phyloP scores from a whole-genome alignment of 2,329 filamentous ascomycete species.

The Aspergillus vadensis region DNA sequence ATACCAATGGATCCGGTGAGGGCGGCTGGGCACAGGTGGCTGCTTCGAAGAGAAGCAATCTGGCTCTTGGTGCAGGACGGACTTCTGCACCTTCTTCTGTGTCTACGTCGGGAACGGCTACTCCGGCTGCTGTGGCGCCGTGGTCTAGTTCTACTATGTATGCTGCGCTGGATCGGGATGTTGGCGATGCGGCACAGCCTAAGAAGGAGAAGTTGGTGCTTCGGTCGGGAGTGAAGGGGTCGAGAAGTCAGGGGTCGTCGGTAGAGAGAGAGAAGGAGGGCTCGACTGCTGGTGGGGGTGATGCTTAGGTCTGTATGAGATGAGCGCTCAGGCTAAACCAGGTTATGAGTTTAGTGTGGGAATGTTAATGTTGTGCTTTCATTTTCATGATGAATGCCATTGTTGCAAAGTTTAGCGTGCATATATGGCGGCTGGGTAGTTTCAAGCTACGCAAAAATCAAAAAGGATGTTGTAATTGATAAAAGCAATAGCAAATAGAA shows the following conservation, averaged over 20 bases:
- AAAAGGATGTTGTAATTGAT: no score
- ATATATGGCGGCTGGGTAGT: no score
- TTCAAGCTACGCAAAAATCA: no score
- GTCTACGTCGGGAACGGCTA: conserved; percentile 16
- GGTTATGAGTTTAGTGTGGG: no score
- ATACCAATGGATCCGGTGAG: conserved; percentile 19
- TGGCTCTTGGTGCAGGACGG: conserved; percentile 23
- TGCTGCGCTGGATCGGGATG: conserved; percentile 32
- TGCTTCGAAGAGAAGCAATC: conserved; percentile 34
- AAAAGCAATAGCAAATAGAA: no score
- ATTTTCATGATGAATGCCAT: no score
- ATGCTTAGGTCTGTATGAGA: no score
- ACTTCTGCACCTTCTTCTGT: conserved; percentile 29
- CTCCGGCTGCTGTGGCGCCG: conserved; percentile 11
- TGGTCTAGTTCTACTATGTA: conserved; percentile 33
- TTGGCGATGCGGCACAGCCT: conserved; percentile 6
- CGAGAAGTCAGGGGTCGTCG: conserved; percentile 22
- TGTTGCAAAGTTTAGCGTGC: no score
- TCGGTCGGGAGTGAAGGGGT: conserved; percentile 38
- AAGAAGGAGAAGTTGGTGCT: conserved; percentile 40
- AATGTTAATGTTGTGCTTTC: no score
- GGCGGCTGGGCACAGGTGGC: conserved; percentile 47
- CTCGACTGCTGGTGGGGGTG: conserved; percentile 48
- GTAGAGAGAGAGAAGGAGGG: conserved; percentile 43
- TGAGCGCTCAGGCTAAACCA: no score